Evolutionary conservation across 805 yeast species (phyloP), one percentile per base, ranked within the genome.

Genomic region (Yamadazyma insecticola): DNA sequence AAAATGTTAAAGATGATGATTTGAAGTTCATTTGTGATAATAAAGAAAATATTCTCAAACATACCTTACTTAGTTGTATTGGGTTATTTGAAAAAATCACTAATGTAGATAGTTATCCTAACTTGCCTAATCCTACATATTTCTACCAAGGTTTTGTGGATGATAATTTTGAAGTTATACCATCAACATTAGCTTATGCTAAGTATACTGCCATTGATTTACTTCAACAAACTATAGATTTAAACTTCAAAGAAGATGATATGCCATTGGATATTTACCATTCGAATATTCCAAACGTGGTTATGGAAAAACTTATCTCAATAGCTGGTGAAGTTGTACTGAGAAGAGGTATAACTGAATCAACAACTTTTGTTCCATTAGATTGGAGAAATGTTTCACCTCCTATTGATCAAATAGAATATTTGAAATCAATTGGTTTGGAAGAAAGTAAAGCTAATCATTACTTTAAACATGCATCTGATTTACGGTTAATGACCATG

Each of bases 41-140:
- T 21, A 47, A 58, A 11, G 60, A 58, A 18, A 49, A 63, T 5
- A 46, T 57, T 2, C 60, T 65, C 18, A 61, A 67, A 24, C 62
- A 67, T 22, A 57, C 71, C n/a, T 48, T 73, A 7, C 55, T 64
- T 29, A 66, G 64, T 26, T 49, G 66, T 2, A 47, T 76, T 4
- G 56, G 63, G 2, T 57, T 75, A 7, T 62, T 72, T 41, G 63
- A 67, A n/a, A 70, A 68, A 29, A 53, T 70, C 0, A 64, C 68
- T 3, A 60, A 64, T 14, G 37, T 48, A 4, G 62, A 70, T 14
- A 48, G 56, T 11, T 43, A 50, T n/a, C 56, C 61, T 1, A 53
- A 51, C 4, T 45, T 61, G n/a, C 60, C 71, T 3, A 63, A 58
- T 33, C 63, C 70, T 3, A 67, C 36, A 8, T 36, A 39, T 13